Evolutionary conservation across 305 asterid genomes (phyloP), one percentile per base, ranked within the genome.

Genomic region (Fraxinus angustifolia): DNA sequence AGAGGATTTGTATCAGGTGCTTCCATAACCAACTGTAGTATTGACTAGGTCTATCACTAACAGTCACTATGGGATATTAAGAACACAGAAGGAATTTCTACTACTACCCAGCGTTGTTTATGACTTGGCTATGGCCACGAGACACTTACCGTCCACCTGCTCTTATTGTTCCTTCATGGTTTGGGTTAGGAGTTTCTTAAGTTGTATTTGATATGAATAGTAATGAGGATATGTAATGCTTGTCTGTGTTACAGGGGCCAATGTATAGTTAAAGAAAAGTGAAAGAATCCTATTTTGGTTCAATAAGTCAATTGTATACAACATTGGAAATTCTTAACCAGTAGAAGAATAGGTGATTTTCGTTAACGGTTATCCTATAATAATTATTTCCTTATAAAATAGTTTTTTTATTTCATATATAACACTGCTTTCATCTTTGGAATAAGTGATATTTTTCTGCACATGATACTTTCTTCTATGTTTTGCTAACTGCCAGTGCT

Each of bases 401-500:
- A 62, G 65, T 75, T 60, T 79, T 6, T 65, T 10, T 38, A 62
- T 73, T 65, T 33, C 50, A 48, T 78, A 38, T 33, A 50, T 35
- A 50, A 23, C 17, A 68, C 79, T 65, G 45, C 35, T 81, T 76
- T 78, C 82, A 3, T 33, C 36, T 67, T 67, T 67, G 73, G 36
- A 45, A 8, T 73, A 26, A 72, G 56, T 50, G 58, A 78, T 34
- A 26, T 33, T 31, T 67, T 72, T 79, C 62, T 45, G 67, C 19
- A 19, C 82, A 10, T 42, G 76, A 74, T 6, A 17, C 3, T 77
- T 16, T 36, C 17, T 33, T 48, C 79, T 40, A 19, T 62, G 40
- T 30, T 76, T 56, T 48, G 68, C 80, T 85, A 73, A 85, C 75
- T 53, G 33, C 73, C 77, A 56, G 73, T 21, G 33, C 34, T 87